Percentiles rank a stretch among this genome's conserved stretches.
Evolutionary conservation across 2,329 filamentous ascomycete genomes (phyloP).

Genomic region (Nigrospora oryzae): DNA sequence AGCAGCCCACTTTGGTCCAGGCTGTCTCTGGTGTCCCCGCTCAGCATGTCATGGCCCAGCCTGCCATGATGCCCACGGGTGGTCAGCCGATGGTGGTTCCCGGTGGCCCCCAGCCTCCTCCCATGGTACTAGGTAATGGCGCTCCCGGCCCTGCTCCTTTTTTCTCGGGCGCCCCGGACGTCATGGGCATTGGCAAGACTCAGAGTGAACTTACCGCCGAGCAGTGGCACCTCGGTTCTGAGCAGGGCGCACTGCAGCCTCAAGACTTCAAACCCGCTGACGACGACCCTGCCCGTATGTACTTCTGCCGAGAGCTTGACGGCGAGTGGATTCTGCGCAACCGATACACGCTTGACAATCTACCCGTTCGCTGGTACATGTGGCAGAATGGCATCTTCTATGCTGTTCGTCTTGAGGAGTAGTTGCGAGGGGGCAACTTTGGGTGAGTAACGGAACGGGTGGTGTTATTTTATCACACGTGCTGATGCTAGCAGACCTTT

Average conservation of each 20-base stretch:
- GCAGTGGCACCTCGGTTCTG: conserved; percentile 38
- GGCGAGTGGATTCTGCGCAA: conserved; percentile 51
- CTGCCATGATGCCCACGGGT: conserved; percentile 2
- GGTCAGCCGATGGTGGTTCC: conserved; percentile 1
- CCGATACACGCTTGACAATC: conserved; percentile 51
- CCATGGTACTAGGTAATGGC: conserved; percentile 5
- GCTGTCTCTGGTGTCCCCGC: neutral
- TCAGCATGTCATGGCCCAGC: neutral
- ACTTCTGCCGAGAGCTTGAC: conserved; percentile 53
- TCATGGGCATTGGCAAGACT: conserved; percentile 44
- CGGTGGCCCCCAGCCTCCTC: neutral
- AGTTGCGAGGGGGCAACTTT: conserved; percentile 2
- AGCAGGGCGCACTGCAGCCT: conserved; percentile 42
- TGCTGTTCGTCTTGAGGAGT: conserved; percentile 43
- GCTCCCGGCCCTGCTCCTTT: conserved; percentile 1
- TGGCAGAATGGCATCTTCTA: conserved; percentile 51
- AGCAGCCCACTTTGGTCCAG: conserved; percentile 7
- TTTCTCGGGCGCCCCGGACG: conserved; percentile 26
- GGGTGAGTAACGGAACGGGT: neutral
- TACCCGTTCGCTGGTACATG: conserved; percentile 52
- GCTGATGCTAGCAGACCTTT: neutral
- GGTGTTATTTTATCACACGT: neutral
- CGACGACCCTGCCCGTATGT: conserved; percentile 50
- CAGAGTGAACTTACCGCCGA: conserved; percentile 35
- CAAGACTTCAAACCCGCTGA: conserved; percentile 58